phyloP scores from a whole-genome alignment of 495 filamentous ascomycete species.

The Geoglossum glabrum region DNA sequence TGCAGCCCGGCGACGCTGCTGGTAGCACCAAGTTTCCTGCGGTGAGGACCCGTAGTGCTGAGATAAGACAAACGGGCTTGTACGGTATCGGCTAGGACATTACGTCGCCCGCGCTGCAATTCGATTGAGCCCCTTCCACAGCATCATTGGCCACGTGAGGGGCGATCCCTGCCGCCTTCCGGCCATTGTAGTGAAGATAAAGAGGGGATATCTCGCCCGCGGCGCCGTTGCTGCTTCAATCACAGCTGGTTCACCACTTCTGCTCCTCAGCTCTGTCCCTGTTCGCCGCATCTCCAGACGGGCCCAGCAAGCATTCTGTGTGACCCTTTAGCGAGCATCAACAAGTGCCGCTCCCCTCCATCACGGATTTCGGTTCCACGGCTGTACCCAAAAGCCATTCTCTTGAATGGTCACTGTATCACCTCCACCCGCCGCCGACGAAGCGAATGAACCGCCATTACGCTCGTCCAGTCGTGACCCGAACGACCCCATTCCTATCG shows the following conservation, averaged over 20 bases:
- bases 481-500: not conserved
- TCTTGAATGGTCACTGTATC: constrained; percentile 3
- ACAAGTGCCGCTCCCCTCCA: not conserved
- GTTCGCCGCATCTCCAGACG: too few species aligned
- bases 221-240: not conserved
- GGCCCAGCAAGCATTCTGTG: not conserved
- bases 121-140: not conserved
- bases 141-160: not conserved
- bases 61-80: not conserved
- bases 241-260: not conserved
- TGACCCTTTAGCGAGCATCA: not conserved
- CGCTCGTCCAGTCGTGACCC: not conserved
- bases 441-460: constrained; percentile 1
- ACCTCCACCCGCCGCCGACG: not conserved
- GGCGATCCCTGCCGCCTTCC: not conserved
- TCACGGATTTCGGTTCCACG: not conserved
- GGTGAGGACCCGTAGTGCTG: not conserved
- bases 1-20: not conserved
- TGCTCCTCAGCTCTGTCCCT: not conserved
- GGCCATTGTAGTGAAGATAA: not conserved
- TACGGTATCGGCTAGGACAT: not conserved
- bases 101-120: not conserved
- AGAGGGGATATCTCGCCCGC: not conserved
- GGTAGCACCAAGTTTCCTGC: not conserved
- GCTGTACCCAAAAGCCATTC: not conserved